A percentile compares a stretch with the other conserved stretches of the same genome.
phyloP scores from a whole-genome alignment of 2,329 filamentous ascomycete genomes.

The Didymosphaeria variabile region DNA sequence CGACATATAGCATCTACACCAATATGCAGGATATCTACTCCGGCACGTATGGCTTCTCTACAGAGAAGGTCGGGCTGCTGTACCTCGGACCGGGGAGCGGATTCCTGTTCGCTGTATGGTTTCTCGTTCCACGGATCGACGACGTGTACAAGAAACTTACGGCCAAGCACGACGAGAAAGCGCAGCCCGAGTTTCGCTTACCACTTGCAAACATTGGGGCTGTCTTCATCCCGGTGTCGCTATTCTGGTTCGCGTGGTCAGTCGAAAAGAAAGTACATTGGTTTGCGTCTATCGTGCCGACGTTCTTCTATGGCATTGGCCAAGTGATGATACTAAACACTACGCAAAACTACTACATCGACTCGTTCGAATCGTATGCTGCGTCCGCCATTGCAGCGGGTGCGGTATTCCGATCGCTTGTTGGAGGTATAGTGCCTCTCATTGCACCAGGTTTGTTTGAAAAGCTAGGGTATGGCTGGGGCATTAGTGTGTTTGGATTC shows the following conservation, averaged over 20 bases:
- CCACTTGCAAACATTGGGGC: slow-evolving; percentile 58
- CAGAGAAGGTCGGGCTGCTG: slow-evolving; percentile 56
- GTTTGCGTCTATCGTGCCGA: slow-evolving; percentile 52
- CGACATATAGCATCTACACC: slow-evolving; percentile 59
- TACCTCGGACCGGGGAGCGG: slow-evolving; percentile 57
- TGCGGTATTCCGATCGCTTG: slow-evolving; percentile 56
- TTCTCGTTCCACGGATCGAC: slow-evolving; percentile 59
- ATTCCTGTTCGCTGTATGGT: slow-evolving; percentile 56
- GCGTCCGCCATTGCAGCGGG: slow-evolving; percentile 61
- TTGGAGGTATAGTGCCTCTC: slow-evolving; percentile 59
- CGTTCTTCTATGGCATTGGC: slow-evolving; percentile 61
- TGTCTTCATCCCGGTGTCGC: slow-evolving; percentile 52
- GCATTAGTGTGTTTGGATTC: slow-evolving; percentile 60
- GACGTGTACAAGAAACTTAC: slow-evolving; percentile 57
- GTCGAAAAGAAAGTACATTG: slow-evolving; percentile 54
- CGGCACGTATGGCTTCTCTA: slow-evolving; percentile 55
- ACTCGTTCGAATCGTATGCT: slow-evolving; percentile 61
- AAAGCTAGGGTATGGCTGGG: slow-evolving; percentile 59
- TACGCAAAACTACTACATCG: slow-evolving; percentile 65
- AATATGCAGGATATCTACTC: slow-evolving; percentile 59
- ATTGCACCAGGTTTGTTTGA: slow-evolving; percentile 57
- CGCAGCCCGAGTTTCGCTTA: slow-evolving; percentile 55
- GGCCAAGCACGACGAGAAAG: slow-evolving; percentile 51
- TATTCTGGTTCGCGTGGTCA: slow-evolving; percentile 57
- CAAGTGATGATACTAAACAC: slow-evolving; percentile 63